phyloP scores from a whole-genome alignment of 805 yeast genomes.

The Spathaspora gorwiae region DNA sequence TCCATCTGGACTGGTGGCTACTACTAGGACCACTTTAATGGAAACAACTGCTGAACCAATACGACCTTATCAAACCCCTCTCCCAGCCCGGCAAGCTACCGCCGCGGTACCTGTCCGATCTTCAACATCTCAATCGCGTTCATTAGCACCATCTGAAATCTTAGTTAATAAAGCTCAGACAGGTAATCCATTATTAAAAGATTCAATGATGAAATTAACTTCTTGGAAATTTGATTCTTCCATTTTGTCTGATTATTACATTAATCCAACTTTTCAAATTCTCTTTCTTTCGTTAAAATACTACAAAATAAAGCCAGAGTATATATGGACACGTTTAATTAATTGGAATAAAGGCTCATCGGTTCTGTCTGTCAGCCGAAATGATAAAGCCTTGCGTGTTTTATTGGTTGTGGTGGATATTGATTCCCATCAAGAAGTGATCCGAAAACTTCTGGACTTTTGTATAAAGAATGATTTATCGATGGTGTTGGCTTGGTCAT shows the following conservation, averaged over 20 bases:
- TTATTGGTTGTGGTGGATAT: constrained; percentile 63
- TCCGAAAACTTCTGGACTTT: constrained; percentile 44
- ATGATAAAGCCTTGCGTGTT: constrained; percentile 46
- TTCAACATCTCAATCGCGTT: not conserved
- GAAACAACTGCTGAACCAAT: constrained; percentile 10
- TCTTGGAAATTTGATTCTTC: constrained; percentile 53
- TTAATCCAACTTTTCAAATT: constrained; percentile 52
- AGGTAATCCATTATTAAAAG: constrained; percentile 64
- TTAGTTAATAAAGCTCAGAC: constrained; percentile 63
- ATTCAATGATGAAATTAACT: constrained; percentile 43
- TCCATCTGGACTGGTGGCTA: not conserved
- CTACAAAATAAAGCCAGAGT: constrained; percentile 74
- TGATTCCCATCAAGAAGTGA: constrained; percentile 47
- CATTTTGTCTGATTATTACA: constrained; percentile 57
- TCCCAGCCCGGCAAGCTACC: not conserved
- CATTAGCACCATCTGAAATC: constrained; percentile 20
- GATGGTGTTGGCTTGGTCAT: constrained; percentile 48
- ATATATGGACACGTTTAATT: constrained; percentile 52
- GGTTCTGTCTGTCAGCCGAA: constrained; percentile 22
- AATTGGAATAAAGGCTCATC: constrained; percentile 37
- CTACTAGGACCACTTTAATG: not conserved
- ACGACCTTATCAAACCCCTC: constrained; percentile 3
- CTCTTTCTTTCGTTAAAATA: constrained; percentile 65
- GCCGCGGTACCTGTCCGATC: not conserved
- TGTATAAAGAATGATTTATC: constrained; percentile 48